Conservation (phyloP, 805 yeast species). For the Starmerella apis region DNA sequence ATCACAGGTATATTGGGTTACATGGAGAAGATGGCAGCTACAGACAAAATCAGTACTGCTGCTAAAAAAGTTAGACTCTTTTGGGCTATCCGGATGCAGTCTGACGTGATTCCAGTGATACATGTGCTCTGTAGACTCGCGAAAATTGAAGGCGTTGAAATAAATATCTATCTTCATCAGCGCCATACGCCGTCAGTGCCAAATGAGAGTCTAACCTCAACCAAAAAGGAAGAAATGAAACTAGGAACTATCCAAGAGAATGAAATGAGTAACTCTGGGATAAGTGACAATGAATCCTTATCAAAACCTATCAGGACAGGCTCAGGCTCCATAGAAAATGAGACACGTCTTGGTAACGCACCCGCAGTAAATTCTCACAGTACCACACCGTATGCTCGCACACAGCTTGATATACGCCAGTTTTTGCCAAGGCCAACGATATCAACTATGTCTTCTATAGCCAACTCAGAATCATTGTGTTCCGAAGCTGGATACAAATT, state of each 20-base stretch:
- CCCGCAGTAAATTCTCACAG: too few relatives aligned
- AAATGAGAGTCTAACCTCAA: neutral
- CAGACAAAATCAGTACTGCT: constrained; percentile 9
- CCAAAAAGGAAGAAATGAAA: neutral
- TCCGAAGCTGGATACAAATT: too few relatives aligned
- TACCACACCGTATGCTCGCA: too few relatives aligned
- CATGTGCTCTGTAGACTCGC: constrained; percentile 18
- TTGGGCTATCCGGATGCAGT: constrained; percentile 30
- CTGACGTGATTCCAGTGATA: constrained; percentile 28
- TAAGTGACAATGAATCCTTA: neutral
- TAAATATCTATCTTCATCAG: constrained; percentile 16
- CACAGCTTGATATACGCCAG: too few relatives aligned
- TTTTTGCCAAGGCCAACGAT: too few relatives aligned
- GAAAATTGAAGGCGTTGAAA: constrained; percentile 16
- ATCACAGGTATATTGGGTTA: constrained; percentile 47
- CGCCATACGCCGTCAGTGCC: neutral
- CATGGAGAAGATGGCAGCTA: constrained; percentile 30
- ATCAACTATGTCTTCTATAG: too few relatives aligned
- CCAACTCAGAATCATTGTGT: too few relatives aligned
- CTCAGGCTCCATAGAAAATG: too few relatives aligned
- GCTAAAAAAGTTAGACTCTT: constrained; percentile 24
- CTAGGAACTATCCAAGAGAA: neutral
- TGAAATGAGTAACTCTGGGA: neutral
- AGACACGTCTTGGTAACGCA: too few relatives aligned
- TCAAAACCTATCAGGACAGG: neutral